Evolutionary conservation across 108 stramenopile genomes (phyloP).

Genomic region (Chaetoceros muelleri): DNA sequence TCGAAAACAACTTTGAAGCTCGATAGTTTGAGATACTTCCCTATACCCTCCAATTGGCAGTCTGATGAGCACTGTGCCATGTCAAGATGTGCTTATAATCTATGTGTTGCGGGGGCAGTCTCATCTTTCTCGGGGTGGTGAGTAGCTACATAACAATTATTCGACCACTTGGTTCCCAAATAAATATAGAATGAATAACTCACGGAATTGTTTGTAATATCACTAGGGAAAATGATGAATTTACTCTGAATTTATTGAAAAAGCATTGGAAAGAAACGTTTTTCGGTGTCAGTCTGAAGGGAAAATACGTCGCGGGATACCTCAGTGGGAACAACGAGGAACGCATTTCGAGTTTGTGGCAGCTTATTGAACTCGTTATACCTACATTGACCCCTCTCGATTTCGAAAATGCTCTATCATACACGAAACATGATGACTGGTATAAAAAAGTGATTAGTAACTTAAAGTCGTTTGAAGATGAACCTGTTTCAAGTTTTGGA

Average conservation of each 20-base stretch:
- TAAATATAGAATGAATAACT: no score
- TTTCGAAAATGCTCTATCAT: conserved; percentile 19
- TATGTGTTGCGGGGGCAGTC: conserved; percentile 61
- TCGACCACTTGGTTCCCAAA: no score
- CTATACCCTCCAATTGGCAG: conserved; percentile 4
- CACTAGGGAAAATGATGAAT: conserved; percentile 60
- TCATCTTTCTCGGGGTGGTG: conserved; percentile 78
- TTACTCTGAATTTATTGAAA: conserved; percentile 39
- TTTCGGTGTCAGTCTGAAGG: conserved; percentile 50
- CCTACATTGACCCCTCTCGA: conserved; percentile 32
- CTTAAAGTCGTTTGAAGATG: conserved; percentile 14
- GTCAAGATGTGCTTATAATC: conserved; percentile 46
- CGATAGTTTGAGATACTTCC: conserved; percentile 3
- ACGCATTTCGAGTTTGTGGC: conserved; percentile 43
- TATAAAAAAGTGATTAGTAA: conserved; percentile 26
- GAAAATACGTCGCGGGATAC: conserved; percentile 36
- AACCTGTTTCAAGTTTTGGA: conserved; percentile 32
- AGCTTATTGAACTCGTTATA: conserved; percentile 18
- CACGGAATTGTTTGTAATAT: no score
- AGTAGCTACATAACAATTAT: no score
- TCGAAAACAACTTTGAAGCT: no score
- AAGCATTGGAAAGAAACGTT: conserved; percentile 27
- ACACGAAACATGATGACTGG: conserved; percentile 33
- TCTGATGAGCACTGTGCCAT: conserved; percentile 22
- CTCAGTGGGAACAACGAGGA: conserved; percentile 10